Conservation (phyloP, 2,329 filamentous ascomycete species). For the Penicillium vulpinum region DNA sequence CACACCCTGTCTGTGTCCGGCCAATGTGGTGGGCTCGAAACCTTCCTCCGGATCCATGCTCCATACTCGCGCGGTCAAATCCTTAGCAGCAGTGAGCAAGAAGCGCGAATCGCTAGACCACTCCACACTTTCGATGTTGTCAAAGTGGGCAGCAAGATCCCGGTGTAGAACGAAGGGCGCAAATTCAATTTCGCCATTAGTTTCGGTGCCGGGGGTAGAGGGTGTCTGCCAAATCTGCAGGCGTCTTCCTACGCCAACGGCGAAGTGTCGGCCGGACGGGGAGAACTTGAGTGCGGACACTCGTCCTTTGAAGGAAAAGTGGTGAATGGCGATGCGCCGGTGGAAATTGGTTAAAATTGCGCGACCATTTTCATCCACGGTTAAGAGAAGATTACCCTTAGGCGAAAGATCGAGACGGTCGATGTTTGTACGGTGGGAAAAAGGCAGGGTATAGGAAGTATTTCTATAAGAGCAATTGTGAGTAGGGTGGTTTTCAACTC, state of each 20-base stretch:
- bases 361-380: slow-evolving; percentile 90
- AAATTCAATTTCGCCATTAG: slow-evolving; percentile 84
- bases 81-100: slow-evolving; percentile 87
- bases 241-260: slow-evolving; percentile 79
- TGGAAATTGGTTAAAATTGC: slow-evolving; percentile 90
- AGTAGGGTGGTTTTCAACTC: slow-evolving; percentile 3
- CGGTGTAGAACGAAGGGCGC: slow-evolving; percentile 90
- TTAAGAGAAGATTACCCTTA: slow-evolving; percentile 85
- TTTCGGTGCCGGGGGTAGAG: slow-evolving; percentile 76
- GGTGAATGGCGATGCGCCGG: slow-evolving; percentile 81
- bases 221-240: slow-evolving; percentile 97
- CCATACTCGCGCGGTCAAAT: slow-evolving; percentile 93
- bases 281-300: slow-evolving; percentile 87
- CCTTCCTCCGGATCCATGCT: slow-evolving; percentile 83
- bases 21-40: slow-evolving; percentile 84
- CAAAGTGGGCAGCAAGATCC: slow-evolving; percentile 84
- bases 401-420: slow-evolving; percentile 83
- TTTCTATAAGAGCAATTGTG: slow-evolving; percentile 29
- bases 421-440: slow-evolving; percentile 93
- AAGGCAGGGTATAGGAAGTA: slow-evolving; percentile 56
- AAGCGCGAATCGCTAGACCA: slow-evolving; percentile 98
- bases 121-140: slow-evolving; percentile 79
- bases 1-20: slow-evolving; percentile 86
- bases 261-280: slow-evolving; percentile 87
- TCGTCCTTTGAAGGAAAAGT: slow-evolving; percentile 88